Conservation (phyloP, 202 grass and related monocot genomes). For the Carex sylvatica region DNA sequence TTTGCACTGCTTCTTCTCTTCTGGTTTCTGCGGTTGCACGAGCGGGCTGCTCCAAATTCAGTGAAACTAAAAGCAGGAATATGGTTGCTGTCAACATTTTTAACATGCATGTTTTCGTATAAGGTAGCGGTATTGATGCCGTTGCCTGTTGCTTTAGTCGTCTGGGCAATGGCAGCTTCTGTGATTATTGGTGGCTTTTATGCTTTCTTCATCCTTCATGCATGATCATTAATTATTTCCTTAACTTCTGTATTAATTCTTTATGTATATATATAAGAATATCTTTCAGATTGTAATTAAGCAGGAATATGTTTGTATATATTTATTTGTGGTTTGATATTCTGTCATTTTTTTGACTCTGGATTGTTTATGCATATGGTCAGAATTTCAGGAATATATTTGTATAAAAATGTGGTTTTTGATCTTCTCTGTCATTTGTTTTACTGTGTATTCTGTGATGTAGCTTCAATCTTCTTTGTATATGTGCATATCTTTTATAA, state of each 20-base stretch:
- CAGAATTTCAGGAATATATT: too few species aligned
- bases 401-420: too few species aligned
- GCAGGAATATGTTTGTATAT: neutral
- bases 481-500: too few species aligned
- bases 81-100: slow-evolving; percentile 40
- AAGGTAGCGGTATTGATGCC: slow-evolving; percentile 57
- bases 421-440: too few species aligned
- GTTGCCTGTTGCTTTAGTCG: slow-evolving; percentile 3
- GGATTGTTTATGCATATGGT: too few species aligned
- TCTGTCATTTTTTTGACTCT: too few species aligned
- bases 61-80: slow-evolving; percentile 23
- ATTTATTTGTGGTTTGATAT: neutral
- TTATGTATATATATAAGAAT: neutral
- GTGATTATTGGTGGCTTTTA: slow-evolving; percentile 32
- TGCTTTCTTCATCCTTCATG: slow-evolving; percentile 41
- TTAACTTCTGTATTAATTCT: neutral
- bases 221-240: neutral
- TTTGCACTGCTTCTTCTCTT: slow-evolving; percentile 8
- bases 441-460: too few species aligned
- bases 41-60: neutral
- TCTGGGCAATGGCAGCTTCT: slow-evolving; percentile 33
- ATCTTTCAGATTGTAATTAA: too few species aligned
- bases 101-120: slow-evolving; percentile 51
- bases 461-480: too few species aligned
- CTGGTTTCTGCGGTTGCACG: neutral